A percentile compares a stretch with the other conserved stretches of the same genome.
phyloP scores from a whole-genome alignment of 805 yeast species.

The Candida boleticola region DNA sequence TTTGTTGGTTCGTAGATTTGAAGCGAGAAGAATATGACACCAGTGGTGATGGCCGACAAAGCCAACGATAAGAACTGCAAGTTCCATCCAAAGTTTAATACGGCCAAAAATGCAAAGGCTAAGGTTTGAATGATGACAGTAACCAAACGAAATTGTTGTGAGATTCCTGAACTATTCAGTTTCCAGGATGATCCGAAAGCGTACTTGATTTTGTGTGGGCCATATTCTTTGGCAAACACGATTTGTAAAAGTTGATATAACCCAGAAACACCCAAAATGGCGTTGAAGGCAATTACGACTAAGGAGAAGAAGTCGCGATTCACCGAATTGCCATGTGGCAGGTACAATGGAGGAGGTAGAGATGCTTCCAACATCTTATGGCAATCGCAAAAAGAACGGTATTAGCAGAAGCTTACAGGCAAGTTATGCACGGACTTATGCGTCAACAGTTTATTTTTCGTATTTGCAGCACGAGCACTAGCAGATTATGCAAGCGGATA shows the following conservation, averaged over 20 bases:
- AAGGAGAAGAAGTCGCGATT: slow-evolving; percentile 22
- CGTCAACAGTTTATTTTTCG: too few relatives aligned
- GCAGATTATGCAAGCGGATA: too few relatives aligned
- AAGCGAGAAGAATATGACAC: slow-evolving; percentile 18
- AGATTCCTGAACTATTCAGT: slow-evolving; percentile 12
- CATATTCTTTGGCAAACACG: slow-evolving; percentile 16
- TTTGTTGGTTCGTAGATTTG: slow-evolving; percentile 22
- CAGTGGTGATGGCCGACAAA: slow-evolving; percentile 4
- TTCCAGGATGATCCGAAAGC: slow-evolving; percentile 21
- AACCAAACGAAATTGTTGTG: slow-evolving; percentile 10
- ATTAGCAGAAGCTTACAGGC: too few relatives aligned
- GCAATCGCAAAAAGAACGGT: too few relatives aligned
- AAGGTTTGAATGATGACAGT: slow-evolving; percentile 14
- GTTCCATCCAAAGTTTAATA: slow-evolving; percentile 3
- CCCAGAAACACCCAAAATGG: slow-evolving; percentile 12
- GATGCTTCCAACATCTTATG: not conserved
- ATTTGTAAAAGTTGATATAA: slow-evolving; percentile 15
- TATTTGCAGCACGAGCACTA: too few relatives aligned
- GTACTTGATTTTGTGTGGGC: slow-evolving; percentile 20
- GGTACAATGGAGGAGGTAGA: slow-evolving; percentile 15
- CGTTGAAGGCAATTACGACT: slow-evolving; percentile 9
- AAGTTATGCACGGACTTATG: too few relatives aligned
- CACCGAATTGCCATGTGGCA: slow-evolving; percentile 18
- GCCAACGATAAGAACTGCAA: slow-evolving; percentile 6
- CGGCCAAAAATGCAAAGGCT: slow-evolving; percentile 11